Base-by-base conservation (phyloP, 441 rosid genomes). In the Pelargonium myrrhifolium region DNA sequence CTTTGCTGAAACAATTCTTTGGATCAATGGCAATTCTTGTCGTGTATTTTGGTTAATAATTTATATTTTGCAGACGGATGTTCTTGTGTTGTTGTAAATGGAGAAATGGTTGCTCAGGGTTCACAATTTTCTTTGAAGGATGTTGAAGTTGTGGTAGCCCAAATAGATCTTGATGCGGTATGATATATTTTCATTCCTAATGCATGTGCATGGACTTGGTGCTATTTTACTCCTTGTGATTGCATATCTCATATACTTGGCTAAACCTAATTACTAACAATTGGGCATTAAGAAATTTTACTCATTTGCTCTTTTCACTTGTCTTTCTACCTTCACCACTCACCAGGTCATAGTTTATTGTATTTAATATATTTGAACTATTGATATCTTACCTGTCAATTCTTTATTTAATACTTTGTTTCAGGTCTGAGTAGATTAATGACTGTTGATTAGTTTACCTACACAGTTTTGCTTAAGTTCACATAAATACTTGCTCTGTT, bases 151-250 rank as follows among this genome's bases (percentile, higher is more conserved):
- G 94, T 90, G 73, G 65, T 82, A 72, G 94, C 92, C 6, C 89
- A 88, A 87, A 87, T 88, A 22, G 98, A 94, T 77, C 81, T 94
- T 21, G 99, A 89, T 81, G 97, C 94, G 85, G 97, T 94, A 87
- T 62, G 82, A 55, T 64, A 47, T 73, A 31, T 51, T 37, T 68
- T 72, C 67, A 9, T 62, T 60, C 10, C 28, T 55, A 49, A 12
- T 12, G 58, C 69, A n/a, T 45, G 11, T 74, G 42, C 26, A 47
- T 47, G n/a, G n/a, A 47, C 55, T 47, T 47, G 55, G n/a, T 6
- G 20, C 14, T 53, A 6, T 53, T 53, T 18, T 9, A 1, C 58
- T 21, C 45, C n/a, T 51, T 47, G 37, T 65, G 67, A 65, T 18
- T 31, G 31, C 55, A 17, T 43, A 43, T 65, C 9, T 20, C 21